A percentile compares a stretch with the other conserved stretches of the same genome.
These are phyloP conservation scores for Laetiporus sulphureus DNA, from an alignment of 1,284 basidiomycete genomes.

Conservation along the genomic window DNA sequence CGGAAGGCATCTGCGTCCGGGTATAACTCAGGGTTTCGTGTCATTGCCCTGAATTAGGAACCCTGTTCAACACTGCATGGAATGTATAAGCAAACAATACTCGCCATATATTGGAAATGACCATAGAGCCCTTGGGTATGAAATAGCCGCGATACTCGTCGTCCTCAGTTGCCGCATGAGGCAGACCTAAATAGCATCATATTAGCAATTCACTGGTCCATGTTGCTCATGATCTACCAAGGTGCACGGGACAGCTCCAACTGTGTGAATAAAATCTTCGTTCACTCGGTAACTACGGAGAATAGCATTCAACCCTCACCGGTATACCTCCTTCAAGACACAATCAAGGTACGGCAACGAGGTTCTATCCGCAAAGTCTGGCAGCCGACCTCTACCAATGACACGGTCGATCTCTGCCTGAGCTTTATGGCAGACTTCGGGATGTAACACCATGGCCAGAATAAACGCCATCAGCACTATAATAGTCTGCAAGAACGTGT, in stretches of 20 bases:
- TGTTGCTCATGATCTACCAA: background rate
- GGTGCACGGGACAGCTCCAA: background rate
- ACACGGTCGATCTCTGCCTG: conserved; percentile 28
- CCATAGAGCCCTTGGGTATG: conserved; percentile 38
- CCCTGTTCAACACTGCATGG: background rate
- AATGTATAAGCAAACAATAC: background rate
- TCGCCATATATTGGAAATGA: conserved; percentile 44
- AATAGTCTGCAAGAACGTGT: background rate
- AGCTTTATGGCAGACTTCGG: conserved; percentile 40
- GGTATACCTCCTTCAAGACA: conserved; percentile 25
- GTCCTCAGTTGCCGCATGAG: conserved; percentile 42
- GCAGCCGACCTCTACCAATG: conserved; percentile 37
- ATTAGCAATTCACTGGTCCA: background rate
- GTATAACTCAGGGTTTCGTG: background rate
- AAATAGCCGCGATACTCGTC: conserved; percentile 42
- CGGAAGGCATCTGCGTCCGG: conserved; percentile 2
- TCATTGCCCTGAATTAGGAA: conserved; percentile 9
- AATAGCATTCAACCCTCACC: background rate
- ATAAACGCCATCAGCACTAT: conserved; percentile 25
- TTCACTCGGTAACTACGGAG: background rate
- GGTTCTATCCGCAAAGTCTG: conserved; percentile 39
- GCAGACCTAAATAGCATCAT: conserved; percentile 27
- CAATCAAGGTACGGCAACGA: conserved; percentile 34
- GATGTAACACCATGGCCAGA: conserved; percentile 44
- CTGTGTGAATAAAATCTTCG: conserved; percentile 1